A percentile compares a stretch with the other conserved stretches of the same genome.
Conservation (phyloP, 768 basidiomycete genomes). For the Tylopilus intermedius region DNA sequence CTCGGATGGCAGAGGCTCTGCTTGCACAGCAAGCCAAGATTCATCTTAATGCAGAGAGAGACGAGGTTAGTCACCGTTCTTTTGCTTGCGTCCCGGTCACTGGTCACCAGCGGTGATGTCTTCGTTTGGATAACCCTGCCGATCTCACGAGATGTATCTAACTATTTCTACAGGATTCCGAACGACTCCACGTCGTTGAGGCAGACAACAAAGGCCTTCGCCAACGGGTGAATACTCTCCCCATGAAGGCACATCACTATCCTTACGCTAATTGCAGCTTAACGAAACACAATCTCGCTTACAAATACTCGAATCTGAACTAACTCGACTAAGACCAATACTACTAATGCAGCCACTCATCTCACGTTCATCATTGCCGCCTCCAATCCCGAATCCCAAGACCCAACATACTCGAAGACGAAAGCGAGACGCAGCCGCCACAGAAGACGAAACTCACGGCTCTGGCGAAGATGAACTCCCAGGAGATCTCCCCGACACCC, state of each 20-base stretch:
- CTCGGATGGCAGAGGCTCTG: slow-evolving; percentile 62
- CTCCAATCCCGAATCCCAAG: slow-evolving; percentile 23
- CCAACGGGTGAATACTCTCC: slow-evolving; percentile 45
- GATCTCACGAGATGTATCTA: slow-evolving; percentile 6
- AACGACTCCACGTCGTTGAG: slow-evolving; percentile 48
- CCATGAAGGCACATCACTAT: neutral
- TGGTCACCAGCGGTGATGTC: neutral
- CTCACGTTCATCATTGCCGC: slow-evolving; percentile 16
- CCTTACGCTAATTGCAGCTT: slow-evolving; percentile 39
- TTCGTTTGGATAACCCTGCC: neutral
- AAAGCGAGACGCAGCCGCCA: slow-evolving; percentile 20
- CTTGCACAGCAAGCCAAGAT: slow-evolving; percentile 44
- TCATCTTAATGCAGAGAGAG: slow-evolving; percentile 31
- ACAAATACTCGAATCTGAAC: slow-evolving; percentile 55
- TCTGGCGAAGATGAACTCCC: slow-evolving; percentile 26
- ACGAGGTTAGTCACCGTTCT: slow-evolving; percentile 36
- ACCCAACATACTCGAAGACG: slow-evolving; percentile 20
- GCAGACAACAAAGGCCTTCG: slow-evolving; percentile 59
- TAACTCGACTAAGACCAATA: slow-evolving; percentile 60
- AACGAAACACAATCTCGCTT: slow-evolving; percentile 52
- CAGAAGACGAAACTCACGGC: slow-evolving; percentile 26
- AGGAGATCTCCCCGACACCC: slow-evolving; percentile 16
- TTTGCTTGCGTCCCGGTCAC: neutral
- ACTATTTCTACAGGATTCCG: slow-evolving; percentile 44
- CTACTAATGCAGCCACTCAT: slow-evolving; percentile 59